Base-by-base conservation (phyloP, 2,329 filamentous ascomycete genomes). In the Tolypocladium amazonense region DNA sequence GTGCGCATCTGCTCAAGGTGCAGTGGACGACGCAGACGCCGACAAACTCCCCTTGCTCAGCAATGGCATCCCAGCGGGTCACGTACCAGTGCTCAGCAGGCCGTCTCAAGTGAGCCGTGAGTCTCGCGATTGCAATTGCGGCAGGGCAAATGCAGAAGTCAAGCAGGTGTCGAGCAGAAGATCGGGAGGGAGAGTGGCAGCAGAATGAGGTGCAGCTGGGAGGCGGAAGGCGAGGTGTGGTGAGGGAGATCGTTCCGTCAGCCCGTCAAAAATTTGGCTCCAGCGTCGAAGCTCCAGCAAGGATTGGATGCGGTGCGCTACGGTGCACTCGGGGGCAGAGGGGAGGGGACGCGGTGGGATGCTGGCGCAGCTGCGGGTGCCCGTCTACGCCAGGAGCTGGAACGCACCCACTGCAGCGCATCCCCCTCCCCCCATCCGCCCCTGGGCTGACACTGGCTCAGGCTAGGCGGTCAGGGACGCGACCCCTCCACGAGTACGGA, bases 241-340 rank as follows among this genome's bases (percentile, higher is more conserved):
- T 45, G 56, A 56, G 60, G 38, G 58, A 62, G 53, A 58, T 52
- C 47, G 35, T 33, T 57, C 56, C 37, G 43, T 60, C 59, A 62
- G 64, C 63, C 62, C 58, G 60, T 65, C 64, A 60, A 64, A 65
- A 65, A 60, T 63, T 63, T 60, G 63, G 63, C 60, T 53, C 58
- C 56, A 38, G 59, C 30, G 60, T 60, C 60, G 61, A 62, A 65
- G 62, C 64, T 63, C 61, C 64, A 62, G 54, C 59, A 54, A 47
- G 56, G 52, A 56, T 57, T 33, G 47, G 54, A 54, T 38, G 45
- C 30, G 57, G 37, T 50, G 45, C 37, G 23, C 39, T 39, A 39
- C 58, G 62, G 52, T 60, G 58, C 59, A 47, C 53, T 56, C 59
- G 57, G 61, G 54, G 57, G 23, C 56, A 41, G 59, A 56, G 59